Base-by-base conservation (phyloP, 2,329 filamentous ascomycete species). In the Aspergillus niger region DNA sequence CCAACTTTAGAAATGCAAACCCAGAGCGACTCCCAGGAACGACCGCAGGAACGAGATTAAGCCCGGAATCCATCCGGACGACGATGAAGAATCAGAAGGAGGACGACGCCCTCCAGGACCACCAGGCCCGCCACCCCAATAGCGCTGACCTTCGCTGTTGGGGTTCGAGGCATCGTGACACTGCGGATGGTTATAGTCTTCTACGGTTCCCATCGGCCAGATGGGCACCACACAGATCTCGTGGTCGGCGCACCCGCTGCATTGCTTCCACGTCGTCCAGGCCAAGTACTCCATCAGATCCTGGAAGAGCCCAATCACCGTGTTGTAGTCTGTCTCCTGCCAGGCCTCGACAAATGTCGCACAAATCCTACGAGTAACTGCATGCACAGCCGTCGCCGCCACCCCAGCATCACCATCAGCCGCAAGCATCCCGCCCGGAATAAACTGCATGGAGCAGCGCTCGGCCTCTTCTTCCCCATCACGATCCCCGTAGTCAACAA, bases 181-280 rank as follows among this genome's bases (percentile, higher is more conserved):
- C 36, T 70, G 68, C 5, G 84, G 84, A 44, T 74, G 69, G 32
- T 77, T 79, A 65, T 86, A 84, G 67, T 89, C 86, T 26, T 85
- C 78, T 0, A 74, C 67, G 0, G 74, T 77, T 0, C 86, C 86
- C 69, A 81, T 77, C 0, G 86, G 87, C 86, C 86, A 89, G 68
- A 89, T 87, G 1, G 86, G 85, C n/a, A 88, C 77, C 49, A 85
- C 81, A 62, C 86, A 86, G 2, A 87, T 72, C 71, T 89, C 82
- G 48, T 84, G 79, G 7, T 78, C 76, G 0, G 67, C 71, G 67
- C 87, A 89, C 0, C 79, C 77, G 6, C 77, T 75, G 55, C 85
- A 85, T 53, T 81, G 78, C 65, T 85, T 87, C 85, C 85, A 89
- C 0, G 74, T 79, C 3, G 84, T 80, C 87, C 87, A 90, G 6